These are phyloP conservation scores for Aspergillus hancockii DNA, from an alignment of 495 filamentous ascomycete species.

Conservation along the genomic window DNA sequence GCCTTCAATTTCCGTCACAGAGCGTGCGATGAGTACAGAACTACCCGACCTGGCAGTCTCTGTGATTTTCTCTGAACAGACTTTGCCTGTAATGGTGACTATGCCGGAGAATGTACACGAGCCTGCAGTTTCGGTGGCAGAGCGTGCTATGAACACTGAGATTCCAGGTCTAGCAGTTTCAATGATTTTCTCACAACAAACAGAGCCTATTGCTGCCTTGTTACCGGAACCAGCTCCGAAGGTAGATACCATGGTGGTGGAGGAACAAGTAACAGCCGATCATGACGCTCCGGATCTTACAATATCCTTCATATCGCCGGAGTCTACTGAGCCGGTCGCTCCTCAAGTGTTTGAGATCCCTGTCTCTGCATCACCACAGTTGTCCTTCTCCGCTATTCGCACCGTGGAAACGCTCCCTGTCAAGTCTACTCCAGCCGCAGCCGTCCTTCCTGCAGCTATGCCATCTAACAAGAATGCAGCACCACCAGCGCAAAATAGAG, in stretches of 20 bases:
- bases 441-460: conserved; percentile 22
- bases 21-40: neutral
- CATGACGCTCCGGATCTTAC: conserved; percentile 32
- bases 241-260: neutral
- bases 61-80: conserved; percentile 8
- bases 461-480: conserved; percentile 17
- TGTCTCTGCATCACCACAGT: conserved; percentile 14
- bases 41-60: neutral
- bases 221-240: neutral
- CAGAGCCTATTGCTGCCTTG: conserved; percentile 40
- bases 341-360: conserved; percentile 21
- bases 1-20: neutral
- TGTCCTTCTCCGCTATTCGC: conserved; percentile 41
- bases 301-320: conserved; percentile 35
- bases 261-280: conserved; percentile 6
- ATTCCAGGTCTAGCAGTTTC: conserved; percentile 39
- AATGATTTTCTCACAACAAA: conserved; percentile 41
- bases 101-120: neutral
- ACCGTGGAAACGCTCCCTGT: conserved; percentile 45
- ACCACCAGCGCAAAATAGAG: conserved; percentile 5
- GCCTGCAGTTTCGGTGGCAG: neutral
- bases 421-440: conserved; percentile 6
- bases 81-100: neutral
- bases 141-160: neutral
- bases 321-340: conserved; percentile 39